Evolutionary conservation across 805 yeast genomes (phyloP).

Genomic region (Soucietia sequanensis): DNA sequence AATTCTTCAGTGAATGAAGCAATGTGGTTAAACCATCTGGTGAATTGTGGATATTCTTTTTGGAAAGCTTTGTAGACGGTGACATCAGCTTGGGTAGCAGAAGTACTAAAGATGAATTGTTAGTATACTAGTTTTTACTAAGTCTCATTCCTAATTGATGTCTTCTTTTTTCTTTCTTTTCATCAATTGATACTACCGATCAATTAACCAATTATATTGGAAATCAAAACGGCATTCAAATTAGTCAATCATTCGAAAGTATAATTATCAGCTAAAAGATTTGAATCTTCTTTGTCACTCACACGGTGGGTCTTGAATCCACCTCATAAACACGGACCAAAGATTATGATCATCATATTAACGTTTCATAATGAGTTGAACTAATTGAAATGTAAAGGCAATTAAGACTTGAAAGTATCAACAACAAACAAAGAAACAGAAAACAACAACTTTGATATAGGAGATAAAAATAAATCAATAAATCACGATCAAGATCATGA

Average conservation of each 20-base stretch:
- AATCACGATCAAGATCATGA: too few species aligned
- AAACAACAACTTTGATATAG: slow-evolving; percentile 4
- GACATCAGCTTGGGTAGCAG: slow-evolving; percentile 96
- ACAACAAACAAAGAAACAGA: slow-evolving; percentile 3
- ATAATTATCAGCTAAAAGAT: slow-evolving; percentile 21
- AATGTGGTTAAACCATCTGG: slow-evolving; percentile 99
- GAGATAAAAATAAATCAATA: slow-evolving; percentile 1
- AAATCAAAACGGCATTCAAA: not conserved
- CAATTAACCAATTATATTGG: not conserved
- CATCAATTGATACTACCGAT: too few species aligned
- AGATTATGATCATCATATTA: slow-evolving; percentile 71
- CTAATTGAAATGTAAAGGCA: too few species aligned
- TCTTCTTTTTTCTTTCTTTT: too few species aligned
- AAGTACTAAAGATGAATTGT: slow-evolving; percentile 63
- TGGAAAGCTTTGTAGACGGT: slow-evolving; percentile 93
- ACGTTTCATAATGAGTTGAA: too few species aligned
- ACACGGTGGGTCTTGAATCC: slow-evolving; percentile 93
- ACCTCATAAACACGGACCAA: slow-evolving; percentile 98
- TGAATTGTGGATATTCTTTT: slow-evolving; percentile 84
- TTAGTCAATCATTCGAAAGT: not conserved
- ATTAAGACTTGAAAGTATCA: too few species aligned
- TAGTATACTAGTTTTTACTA: slow-evolving; percentile 2
- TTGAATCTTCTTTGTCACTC: slow-evolving; percentile 67
- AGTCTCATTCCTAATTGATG: too few species aligned
- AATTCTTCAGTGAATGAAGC: slow-evolving; percentile 90